Evolutionary conservation across 2,329 filamentous ascomycete genomes (phyloP).

Genomic region (Hypoxylon sp.): DNA sequence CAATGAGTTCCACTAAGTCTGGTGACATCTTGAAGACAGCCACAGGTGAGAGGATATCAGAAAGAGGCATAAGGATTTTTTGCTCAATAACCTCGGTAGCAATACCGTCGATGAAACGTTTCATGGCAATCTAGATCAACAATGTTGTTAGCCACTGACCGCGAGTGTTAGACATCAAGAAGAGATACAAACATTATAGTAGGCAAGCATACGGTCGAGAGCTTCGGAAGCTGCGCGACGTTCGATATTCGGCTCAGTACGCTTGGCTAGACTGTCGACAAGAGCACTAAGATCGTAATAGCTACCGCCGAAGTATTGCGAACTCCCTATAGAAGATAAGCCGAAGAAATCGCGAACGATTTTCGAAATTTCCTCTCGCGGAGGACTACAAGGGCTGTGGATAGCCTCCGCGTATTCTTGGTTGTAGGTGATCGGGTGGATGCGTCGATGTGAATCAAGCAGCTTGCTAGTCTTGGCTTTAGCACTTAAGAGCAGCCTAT

Average conservation of each 20-base stretch:
- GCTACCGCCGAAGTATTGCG: not conserved
- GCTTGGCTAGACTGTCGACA: conserved; percentile 36
- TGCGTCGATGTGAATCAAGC: conserved; percentile 60
- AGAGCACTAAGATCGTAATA: conserved; percentile 42
- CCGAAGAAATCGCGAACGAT: conserved; percentile 50
- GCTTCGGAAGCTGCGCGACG: conserved; percentile 53
- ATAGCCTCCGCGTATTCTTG: conserved; percentile 61
- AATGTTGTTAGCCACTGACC: conserved; percentile 10
- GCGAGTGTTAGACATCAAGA: not conserved
- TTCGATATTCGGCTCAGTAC: conserved; percentile 48
- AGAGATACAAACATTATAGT: conserved; percentile 54
- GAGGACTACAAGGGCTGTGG: conserved; percentile 44
- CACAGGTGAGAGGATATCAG: conserved; percentile 59
- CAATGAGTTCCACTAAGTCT: conserved; percentile 56
- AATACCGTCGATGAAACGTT: conserved; percentile 61
- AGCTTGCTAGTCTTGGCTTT: conserved; percentile 61
- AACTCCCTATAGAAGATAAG: not conserved
- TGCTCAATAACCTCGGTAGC: conserved; percentile 60
- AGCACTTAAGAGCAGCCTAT: conserved; percentile 55
- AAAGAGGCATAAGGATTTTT: conserved; percentile 56
- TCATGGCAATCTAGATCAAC: conserved; percentile 59
- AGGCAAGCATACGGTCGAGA: conserved; percentile 55
- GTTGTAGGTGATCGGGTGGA: conserved; percentile 70
- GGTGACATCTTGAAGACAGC: conserved; percentile 56
- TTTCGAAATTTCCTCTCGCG: conserved; percentile 33